Conservation (phyloP, 2,329 filamentous ascomycete genomes). For the Aspergillus alliaceus region DNA sequence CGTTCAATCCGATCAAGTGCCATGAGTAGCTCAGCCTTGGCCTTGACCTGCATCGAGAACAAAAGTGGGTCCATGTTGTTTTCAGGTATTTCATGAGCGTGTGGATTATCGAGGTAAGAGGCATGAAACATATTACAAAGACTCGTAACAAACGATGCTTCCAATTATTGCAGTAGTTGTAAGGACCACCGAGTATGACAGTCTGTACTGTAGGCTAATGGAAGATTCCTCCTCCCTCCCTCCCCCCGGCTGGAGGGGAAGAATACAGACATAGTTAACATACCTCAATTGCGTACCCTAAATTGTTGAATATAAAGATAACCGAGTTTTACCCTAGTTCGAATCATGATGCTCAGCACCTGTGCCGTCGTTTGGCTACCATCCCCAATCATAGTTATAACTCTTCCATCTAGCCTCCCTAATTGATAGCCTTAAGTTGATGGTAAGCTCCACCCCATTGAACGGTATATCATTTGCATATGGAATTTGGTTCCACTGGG, state of each 20-base stretch:
- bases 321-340: background rate
- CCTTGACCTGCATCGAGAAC: conserved; percentile 6
- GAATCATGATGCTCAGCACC: conserved; percentile 12
- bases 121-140: background rate
- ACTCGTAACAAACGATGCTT: conserved; percentile 1
- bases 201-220: background rate
- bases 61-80: background rate
- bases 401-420: background rate
- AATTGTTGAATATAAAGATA: conserved; percentile 9
- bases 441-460: conserved; percentile 14
- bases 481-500: background rate
- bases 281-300: conserved; percentile 11
- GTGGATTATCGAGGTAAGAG: too few species aligned
- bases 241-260: too few species aligned
- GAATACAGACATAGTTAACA: background rate
- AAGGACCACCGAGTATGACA: conserved; percentile 5
- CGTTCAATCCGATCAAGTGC: background rate
- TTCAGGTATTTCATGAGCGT: background rate
- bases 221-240: too few species aligned
- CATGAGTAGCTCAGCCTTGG: background rate
- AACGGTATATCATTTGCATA: conserved; percentile 11
- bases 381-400: conserved; percentile 11
- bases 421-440: conserved; percentile 4
- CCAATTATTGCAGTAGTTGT: conserved; percentile 8
- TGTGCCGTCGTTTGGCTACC: conserved; percentile 15